Base-by-base conservation (phyloP, 2,329 filamentous ascomycete species). In the Zymoseptoria crescenta region DNA sequence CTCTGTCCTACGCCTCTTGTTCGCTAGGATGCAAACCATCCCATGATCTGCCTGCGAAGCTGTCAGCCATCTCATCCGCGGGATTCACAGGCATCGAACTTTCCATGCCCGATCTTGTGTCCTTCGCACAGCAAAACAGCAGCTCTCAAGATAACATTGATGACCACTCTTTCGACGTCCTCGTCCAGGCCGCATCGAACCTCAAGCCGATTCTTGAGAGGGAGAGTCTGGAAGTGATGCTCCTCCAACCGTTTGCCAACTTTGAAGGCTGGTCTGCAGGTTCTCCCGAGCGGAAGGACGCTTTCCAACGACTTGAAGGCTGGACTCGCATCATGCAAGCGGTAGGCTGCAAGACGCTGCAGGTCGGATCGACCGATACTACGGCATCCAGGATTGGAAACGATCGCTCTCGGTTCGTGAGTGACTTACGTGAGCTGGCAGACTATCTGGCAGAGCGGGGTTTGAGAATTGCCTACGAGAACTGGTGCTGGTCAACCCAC, bases 401-500 rank as follows among this genome's bases (percentile, higher is more conserved):
- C 0, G 76, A 81, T 5, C 73, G 78, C 5, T 74, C 76, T 0
- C 74, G 78, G 8, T 77, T 88, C 20, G 81, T 87, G 0, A 68
- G 72, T 0, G 87, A 91, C 65, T 77, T 92, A 0, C 78, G 79
- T 1, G 79, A 85, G 58, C 75, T 92, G 6, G 84, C 83, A 1
- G 84, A 88, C 57, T 74, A 87, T 55, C 77, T 88, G 1, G 80
- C 80, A 0, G 70, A 77, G 21, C 79, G 82, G 52, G 78, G 79
- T 0, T 82, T 84, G 69, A 79, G 81, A 6, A 74, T 92, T 19
- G 87, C 87, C 0, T 92, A 91, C 65, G 88, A 92, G 74, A 91
- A 91, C 69, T 91, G 87, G 87, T 90, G 87, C 73, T 92, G 88
- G 88, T 85, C 85, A 0, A 89, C 87, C 0, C 81, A 84, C 54